phyloP scores from a whole-genome alignment of 768 basidiomycete species.

The Hericium rajendrae region DNA sequence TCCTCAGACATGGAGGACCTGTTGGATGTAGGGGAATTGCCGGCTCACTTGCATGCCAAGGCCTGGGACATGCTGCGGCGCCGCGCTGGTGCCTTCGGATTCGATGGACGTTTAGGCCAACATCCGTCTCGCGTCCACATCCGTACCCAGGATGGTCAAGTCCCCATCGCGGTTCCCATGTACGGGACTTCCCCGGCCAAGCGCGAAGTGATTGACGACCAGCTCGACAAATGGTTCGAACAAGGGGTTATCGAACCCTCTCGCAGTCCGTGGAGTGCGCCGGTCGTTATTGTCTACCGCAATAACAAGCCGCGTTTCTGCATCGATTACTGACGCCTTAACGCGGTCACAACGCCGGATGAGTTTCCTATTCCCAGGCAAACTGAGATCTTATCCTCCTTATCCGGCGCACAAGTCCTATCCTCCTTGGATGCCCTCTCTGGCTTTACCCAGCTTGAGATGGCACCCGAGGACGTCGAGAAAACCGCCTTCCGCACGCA shows the following conservation, averaged over 20 bases:
- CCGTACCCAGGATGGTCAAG: background rate
- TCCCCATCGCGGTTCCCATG: background rate
- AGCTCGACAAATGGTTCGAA: background rate
- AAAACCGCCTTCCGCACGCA: no score
- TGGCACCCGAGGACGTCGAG: no score
- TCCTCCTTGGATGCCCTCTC: no score
- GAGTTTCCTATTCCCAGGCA: constrained; percentile 23
- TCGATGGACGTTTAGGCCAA: background rate
- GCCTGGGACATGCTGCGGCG: constrained; percentile 1
- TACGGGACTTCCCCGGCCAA: background rate
- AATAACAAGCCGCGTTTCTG: constrained; percentile 13
- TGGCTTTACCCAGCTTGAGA: no score
- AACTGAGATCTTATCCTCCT: constrained; percentile 13
- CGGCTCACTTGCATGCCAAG: background rate
- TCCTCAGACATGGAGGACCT: background rate
- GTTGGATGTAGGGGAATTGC: constrained; percentile 1
- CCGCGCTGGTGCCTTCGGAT: background rate
- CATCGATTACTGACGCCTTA: background rate
- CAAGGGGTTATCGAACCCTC: background rate
- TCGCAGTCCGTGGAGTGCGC: background rate
- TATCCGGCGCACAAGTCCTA: constrained; percentile 12
- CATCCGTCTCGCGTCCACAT: background rate
- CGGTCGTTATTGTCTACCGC: constrained; percentile 14
- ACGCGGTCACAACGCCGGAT: constrained; percentile 9
- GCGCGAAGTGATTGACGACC: background rate